Conservation (phyloP, 2,329 filamentous ascomycete genomes). For the Neonectria magnoliae region DNA sequence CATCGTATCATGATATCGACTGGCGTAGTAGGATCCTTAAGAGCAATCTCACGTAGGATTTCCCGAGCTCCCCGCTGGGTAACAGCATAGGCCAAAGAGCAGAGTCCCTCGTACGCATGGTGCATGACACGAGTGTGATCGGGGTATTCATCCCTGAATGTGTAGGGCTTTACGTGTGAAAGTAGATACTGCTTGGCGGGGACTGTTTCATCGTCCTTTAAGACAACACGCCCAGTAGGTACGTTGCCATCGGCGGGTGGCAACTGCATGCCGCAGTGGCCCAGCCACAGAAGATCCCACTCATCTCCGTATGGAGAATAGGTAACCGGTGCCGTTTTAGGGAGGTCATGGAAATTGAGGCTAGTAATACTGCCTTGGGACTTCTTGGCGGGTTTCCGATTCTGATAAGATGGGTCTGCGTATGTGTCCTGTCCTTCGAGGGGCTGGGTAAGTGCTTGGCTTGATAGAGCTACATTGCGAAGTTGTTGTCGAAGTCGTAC, state of each 20-base stretch:
- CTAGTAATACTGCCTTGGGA: neutral
- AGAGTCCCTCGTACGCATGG: conserved; percentile 52
- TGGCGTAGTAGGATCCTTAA: conserved; percentile 52
- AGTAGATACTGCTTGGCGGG: conserved; percentile 47
- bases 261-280: conserved; percentile 56
- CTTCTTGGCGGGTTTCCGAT: conserved; percentile 2
- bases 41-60: conserved; percentile 54
- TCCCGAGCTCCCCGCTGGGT: conserved; percentile 55
- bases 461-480: conserved; percentile 51
- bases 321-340: conserved; percentile 25
- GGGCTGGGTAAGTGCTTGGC: conserved; percentile 49
- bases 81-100: conserved; percentile 57
- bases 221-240: conserved; percentile 47
- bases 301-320: conserved; percentile 59
- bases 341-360: conserved; percentile 33
- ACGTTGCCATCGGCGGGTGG: conserved; percentile 30
- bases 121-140: conserved; percentile 57
- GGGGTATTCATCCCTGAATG: conserved; percentile 46
- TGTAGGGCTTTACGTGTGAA: conserved; percentile 49
- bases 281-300: conserved; percentile 64
- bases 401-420: conserved; percentile 41
- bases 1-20: conserved; percentile 58
- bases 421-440: conserved; percentile 22
- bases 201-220: conserved; percentile 49
- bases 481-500: conserved; percentile 60